These are phyloP conservation scores for Stygiomarasmius scandens DNA, from an alignment of 1,284 basidiomycete genomes.

Conservation along the genomic window DNA sequence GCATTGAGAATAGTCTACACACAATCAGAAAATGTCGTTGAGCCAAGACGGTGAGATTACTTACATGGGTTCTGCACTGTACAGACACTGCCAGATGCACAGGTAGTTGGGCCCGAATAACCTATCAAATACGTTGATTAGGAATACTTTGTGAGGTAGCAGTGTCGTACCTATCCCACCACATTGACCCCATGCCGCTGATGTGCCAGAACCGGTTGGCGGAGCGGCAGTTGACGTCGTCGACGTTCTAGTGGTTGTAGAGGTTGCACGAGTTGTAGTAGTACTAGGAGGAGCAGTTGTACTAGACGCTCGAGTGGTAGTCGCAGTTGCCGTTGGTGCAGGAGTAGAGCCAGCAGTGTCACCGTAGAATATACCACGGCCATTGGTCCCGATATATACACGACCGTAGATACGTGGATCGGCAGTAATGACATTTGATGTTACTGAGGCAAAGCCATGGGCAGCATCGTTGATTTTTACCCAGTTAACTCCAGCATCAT, in stretches of 20 bases:
- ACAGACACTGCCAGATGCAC: constrained; percentile 46
- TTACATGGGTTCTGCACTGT: constrained; percentile 42
- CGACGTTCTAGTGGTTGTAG: constrained; percentile 20
- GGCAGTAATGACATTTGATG: constrained; percentile 50
- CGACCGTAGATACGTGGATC: constrained; percentile 58
- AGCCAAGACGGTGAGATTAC: constrained; percentile 21
- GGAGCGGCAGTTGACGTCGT: constrained; percentile 5
- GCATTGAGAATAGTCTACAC: constrained; percentile 50
- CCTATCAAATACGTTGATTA: constrained; percentile 9
- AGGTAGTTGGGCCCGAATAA: constrained; percentile 51
- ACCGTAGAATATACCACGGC: constrained; percentile 66
- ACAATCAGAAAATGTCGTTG: neutral
- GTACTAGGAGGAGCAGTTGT: constrained; percentile 18
- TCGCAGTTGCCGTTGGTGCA: constrained; percentile 32
- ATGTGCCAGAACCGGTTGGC: constrained; percentile 16
- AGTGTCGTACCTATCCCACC: constrained; percentile 33
- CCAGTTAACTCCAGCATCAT: constrained; percentile 59
- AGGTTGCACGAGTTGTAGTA: constrained; percentile 16
- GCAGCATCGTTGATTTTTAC: constrained; percentile 61
- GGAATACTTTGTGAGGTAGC: constrained; percentile 4
- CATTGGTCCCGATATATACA: constrained; percentile 68
- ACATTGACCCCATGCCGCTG: constrained; percentile 47
- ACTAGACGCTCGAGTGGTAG: constrained; percentile 12
- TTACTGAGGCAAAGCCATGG: constrained; percentile 61
- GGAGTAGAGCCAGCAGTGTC: constrained; percentile 45